A percentile compares a stretch with the other conserved stretches of the same genome.
These are phyloP conservation scores for Epichloe brachyelytri DNA, from an alignment of 2,329 filamentous ascomycete species.

Conservation along the genomic window DNA sequence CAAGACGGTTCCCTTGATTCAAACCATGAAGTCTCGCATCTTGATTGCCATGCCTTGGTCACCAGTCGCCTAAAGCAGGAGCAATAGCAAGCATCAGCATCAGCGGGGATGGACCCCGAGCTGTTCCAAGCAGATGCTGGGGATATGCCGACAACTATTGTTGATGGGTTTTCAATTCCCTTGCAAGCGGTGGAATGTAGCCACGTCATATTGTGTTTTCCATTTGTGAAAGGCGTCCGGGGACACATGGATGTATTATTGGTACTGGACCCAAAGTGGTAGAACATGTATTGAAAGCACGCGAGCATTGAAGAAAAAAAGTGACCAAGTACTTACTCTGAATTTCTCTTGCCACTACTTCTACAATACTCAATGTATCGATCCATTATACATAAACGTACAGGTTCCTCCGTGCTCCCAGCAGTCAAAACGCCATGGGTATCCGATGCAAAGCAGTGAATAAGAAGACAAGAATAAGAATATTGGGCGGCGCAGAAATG, in stretches of 20 bases:
- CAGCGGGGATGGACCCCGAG: too few relatives aligned
- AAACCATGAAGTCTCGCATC: constrained; percentile 90
- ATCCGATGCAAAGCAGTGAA: constrained; percentile 8
- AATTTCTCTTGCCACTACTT: too few relatives aligned
- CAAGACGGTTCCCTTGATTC: constrained; percentile 95
- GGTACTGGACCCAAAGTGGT: neutral
- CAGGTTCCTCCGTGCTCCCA: too few relatives aligned
- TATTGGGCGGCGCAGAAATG: neutral
- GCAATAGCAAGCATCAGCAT: too few relatives aligned
- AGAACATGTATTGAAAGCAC: neutral
- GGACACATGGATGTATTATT: constrained; percentile 3
- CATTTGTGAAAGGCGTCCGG: constrained; percentile 4
- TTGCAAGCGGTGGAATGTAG: neutral
- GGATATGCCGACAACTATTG: neutral
- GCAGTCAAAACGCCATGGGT: neutral
- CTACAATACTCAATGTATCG: too few relatives aligned
- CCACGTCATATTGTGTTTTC: constrained; percentile 3
- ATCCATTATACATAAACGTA: too few relatives aligned
- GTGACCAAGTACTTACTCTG: neutral
- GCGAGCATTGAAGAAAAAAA: constrained; percentile 4
- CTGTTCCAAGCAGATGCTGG: neutral
- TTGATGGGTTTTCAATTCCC: neutral
- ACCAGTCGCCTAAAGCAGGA: constrained; percentile 56
- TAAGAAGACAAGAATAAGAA: neutral
- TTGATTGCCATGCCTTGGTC: constrained; percentile 95